Conservation (phyloP, 352 stramenopile genomes). For the Globisporangium cystogenes region DNA sequence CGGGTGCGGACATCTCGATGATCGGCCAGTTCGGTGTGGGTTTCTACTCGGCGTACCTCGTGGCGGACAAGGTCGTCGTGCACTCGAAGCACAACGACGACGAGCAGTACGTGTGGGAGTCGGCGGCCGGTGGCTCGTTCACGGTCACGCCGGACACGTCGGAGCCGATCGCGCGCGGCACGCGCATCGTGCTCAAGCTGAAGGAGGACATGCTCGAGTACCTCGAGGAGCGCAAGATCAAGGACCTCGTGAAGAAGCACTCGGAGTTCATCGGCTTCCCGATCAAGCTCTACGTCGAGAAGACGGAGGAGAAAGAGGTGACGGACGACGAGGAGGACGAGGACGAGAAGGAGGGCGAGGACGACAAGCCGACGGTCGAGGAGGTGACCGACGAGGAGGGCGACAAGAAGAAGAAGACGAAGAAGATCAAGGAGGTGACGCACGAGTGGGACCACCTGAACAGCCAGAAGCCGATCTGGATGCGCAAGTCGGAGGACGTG, state of each 20-base stretch:
- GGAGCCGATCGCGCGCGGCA: constrained; percentile 88
- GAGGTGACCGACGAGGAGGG: constrained; percentile 96
- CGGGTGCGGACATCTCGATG: constrained; percentile 98
- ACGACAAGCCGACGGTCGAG: constrained; percentile 97
- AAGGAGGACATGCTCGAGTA: constrained; percentile 99
- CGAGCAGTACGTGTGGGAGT: constrained; percentile 97
- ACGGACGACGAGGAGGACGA: constrained; percentile 98
- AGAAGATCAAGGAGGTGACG: constrained; percentile 96
- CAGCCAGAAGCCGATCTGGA: constrained; percentile 99
- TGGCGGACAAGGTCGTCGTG: constrained; percentile 98
- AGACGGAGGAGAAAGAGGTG: constrained; percentile 99
- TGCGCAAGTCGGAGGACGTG: constrained; percentile 99
- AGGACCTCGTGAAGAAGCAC: constrained; percentile 99
- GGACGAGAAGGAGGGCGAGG: constrained; percentile 91
- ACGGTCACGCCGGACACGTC: constrained; percentile 91
- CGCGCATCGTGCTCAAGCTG: constrained; percentile 95
- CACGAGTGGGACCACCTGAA: constrained; percentile 99
- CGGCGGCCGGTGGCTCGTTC: constrained; percentile 96
- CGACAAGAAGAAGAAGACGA: constrained; percentile 98
- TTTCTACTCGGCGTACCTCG: constrained; percentile 99
- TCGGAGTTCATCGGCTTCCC: constrained; percentile 99
- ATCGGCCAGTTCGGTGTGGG: constrained; percentile 99
- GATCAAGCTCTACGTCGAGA: constrained; percentile 99
- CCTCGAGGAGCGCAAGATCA: constrained; percentile 97
- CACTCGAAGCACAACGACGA: constrained; percentile 99